Evolutionary conservation across 108 stramenopile species (phyloP).

Genomic region (Skeletonema menzelii): DNA sequence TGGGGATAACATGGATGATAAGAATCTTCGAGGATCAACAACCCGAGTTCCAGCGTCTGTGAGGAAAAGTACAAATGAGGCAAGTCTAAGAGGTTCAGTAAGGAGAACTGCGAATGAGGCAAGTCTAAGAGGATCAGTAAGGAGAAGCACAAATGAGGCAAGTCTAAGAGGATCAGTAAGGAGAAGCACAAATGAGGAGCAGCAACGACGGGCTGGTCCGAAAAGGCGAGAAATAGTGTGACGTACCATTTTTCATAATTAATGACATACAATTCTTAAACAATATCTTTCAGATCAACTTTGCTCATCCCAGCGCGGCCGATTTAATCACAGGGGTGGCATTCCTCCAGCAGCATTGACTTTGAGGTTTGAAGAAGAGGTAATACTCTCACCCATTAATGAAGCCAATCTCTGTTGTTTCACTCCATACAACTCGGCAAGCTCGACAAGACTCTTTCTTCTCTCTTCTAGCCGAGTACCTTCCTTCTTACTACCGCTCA

Average conservation of each 20-base stretch:
- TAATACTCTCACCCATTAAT: slow-evolving; percentile 54
- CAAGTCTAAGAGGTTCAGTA: neutral
- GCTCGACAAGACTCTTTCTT: slow-evolving; percentile 39
- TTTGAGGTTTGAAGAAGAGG: neutral
- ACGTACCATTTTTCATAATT: neutral
- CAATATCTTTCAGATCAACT: neutral
- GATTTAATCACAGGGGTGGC: neutral
- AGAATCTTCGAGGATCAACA: neutral
- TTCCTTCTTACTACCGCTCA: neutral
- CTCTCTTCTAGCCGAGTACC: slow-evolving; percentile 15
- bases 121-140: neutral
- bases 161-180: neutral
- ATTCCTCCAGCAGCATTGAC: neutral
- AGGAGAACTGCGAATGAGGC: neutral
- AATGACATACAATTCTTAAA: neutral
- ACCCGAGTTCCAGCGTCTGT: too few species aligned
- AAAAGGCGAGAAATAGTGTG: neutral
- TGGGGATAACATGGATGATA: neutral
- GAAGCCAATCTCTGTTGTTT: slow-evolving; percentile 56
- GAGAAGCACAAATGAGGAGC: neutral
- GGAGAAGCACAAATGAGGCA: neutral
- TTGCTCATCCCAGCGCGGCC: neutral
- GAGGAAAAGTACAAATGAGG: neutral
- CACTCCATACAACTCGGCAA: slow-evolving; percentile 71
- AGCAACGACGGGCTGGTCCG: neutral